Evolutionary conservation across 2,329 filamentous ascomycete genomes (phyloP), one percentile per base, ranked within the genome.

Genomic region (Trichoderma koningiopsis): DNA sequence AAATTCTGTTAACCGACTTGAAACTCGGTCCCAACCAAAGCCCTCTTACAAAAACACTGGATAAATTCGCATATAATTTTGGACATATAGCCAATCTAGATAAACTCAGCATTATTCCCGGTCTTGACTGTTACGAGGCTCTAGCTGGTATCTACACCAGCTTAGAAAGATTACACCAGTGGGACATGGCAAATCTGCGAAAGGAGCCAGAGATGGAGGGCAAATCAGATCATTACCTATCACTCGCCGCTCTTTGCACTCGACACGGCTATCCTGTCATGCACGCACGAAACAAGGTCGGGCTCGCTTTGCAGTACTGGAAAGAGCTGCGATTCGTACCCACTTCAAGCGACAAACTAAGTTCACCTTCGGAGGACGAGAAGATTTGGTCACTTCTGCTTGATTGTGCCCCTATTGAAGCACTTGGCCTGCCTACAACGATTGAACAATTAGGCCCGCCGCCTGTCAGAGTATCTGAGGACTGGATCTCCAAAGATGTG

Each of bases 221-320:
- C 24, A 85, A 83, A 73, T 78, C 82, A 2, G 84, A 86, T 35
- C 79, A 83, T n/a, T 82, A 79, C 49, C 77, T 89, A 13, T 83
- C 84, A 55, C 80, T 84, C n/a, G 80, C 85, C 62, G 89, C 88
- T 58, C 85, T 93, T 78, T 93, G 91, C 76, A 87, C 87, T 68
- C 88, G 86, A 72, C 91, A 91, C 76, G 92, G 92, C 2, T 84
- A 84, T 35, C 92, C 92, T 0, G 81, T 85, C 35, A 91, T 95
- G 86, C 91, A 96, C 78, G 85, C 86, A 16, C 84, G 88, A 62
- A 85, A 86, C 27, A 86, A 85, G 61, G 81, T 95, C 31, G 93
- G 93, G 0, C 80, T 95, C 68, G 88, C 87, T 60, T 74, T 96
- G 49, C 90, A 93, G 72, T 96, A 95, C 77, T 96, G 92, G 92